Evolutionary conservation across 305 asterid species (phyloP).

Genomic region (Vinca major): DNA sequence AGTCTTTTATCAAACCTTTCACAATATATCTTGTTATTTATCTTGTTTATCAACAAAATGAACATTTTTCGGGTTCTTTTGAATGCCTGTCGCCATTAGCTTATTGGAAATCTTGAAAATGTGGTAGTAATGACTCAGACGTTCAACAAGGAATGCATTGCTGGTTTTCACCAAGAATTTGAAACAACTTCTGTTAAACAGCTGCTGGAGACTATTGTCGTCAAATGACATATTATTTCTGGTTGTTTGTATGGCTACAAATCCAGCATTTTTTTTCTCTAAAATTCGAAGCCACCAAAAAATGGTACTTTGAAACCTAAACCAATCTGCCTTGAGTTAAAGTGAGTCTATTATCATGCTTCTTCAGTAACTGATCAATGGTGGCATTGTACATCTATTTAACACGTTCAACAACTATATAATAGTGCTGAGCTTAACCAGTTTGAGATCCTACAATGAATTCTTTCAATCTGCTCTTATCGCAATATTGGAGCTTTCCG

Average conservation of each 20-base stretch:
- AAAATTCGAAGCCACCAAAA: neutral
- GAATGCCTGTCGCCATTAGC: neutral
- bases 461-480: neutral
- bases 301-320: neutral
- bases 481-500: neutral
- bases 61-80: neutral
- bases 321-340: neutral
- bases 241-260: neutral
- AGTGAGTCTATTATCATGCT: neutral
- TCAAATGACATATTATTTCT: neutral
- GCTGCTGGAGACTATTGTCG: neutral
- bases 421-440: no score
- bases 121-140: neutral
- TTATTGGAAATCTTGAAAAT: neutral
- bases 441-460: constrained; percentile 1
- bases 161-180: neutral
- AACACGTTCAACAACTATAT: neutral
- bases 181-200: neutral
- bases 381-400: neutral
- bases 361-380: neutral
- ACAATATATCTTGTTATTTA: neutral
- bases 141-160: neutral
- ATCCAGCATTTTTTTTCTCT: neutral
- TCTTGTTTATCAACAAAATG: neutral
- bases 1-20: constrained; percentile 1